Conservation (phyloP, 2,329 filamentous ascomycete genomes). For the Davidsoniella eucalypti region DNA sequence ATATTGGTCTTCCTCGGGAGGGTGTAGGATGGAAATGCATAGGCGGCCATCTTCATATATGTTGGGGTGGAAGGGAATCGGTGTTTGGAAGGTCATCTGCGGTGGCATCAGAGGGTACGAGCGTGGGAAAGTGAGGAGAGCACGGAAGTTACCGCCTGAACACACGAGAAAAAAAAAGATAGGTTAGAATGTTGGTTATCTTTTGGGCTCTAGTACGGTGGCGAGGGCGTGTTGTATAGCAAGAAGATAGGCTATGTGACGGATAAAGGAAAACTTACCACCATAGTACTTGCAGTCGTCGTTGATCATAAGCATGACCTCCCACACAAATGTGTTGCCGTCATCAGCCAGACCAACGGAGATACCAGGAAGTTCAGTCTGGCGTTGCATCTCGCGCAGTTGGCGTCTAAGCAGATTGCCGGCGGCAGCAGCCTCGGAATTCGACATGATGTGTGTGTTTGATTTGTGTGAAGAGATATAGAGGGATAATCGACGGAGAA, state of each 20-base stretch:
- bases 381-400: conserved; percentile 83
- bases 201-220: neutral
- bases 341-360: conserved; percentile 77
- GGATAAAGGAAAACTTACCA: conserved; percentile 36
- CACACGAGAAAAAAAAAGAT: neutral
- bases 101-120: conserved; percentile 82
- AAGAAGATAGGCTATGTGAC: neutral
- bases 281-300: conserved; percentile 90
- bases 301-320: conserved; percentile 96
- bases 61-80: conserved; percentile 84
- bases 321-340: conserved; percentile 90
- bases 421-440: conserved; percentile 36
- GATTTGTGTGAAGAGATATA: neutral
- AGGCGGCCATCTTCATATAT: conserved; percentile 77
- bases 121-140: conserved; percentile 63
- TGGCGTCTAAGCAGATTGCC: conserved; percentile 65
- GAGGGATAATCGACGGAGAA: neutral
- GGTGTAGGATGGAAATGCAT: conserved; percentile 94
- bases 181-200: neutral
- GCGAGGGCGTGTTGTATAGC: neutral
- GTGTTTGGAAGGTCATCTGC: conserved; percentile 68
- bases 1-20: conserved; percentile 83
- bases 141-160: conserved; percentile 80
- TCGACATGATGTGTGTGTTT: conserved; percentile 20
- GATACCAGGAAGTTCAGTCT: conserved; percentile 85